Conservation (phyloP, 2,329 filamentous ascomycete species). For the Tolypocladium tropicale region DNA sequence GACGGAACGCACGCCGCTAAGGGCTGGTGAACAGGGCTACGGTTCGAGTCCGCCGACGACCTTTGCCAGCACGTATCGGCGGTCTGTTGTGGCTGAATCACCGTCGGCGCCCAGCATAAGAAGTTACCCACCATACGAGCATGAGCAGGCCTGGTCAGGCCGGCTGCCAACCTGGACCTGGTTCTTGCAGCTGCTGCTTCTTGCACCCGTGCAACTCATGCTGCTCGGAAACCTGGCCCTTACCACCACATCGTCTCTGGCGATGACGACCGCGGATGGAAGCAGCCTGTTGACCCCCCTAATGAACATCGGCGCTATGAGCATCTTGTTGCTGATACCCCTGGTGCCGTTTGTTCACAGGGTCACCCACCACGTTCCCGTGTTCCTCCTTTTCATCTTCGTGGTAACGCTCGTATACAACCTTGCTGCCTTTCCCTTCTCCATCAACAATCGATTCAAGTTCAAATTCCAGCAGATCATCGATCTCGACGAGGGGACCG, state of each 20-base stretch:
- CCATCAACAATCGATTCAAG: constrained; percentile 67
- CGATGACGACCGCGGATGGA: constrained; percentile 80
- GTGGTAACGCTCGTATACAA: constrained; percentile 75
- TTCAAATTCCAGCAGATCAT: constrained; percentile 77
- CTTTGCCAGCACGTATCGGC: constrained; percentile 45
- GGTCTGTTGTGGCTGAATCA: constrained; percentile 26
- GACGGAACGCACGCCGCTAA: constrained; percentile 46
- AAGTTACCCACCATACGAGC: constrained; percentile 39
- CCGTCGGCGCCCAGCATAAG: constrained; percentile 13
- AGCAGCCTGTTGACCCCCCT: constrained; percentile 63
- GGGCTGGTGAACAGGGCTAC: constrained; percentile 22
- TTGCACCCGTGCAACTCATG: constrained; percentile 69
- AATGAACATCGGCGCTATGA: constrained; percentile 55
- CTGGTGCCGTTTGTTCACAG: constrained; percentile 79
- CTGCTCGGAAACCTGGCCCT: constrained; percentile 69
- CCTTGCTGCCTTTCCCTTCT: constrained; percentile 81
- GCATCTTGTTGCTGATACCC: constrained; percentile 64
- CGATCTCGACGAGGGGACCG: constrained; percentile 63
- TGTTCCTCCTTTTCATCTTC: constrained; percentile 65
- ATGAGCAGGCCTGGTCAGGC: constrained; percentile 80
- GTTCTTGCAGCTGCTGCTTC: constrained; percentile 73
- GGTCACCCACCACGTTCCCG: constrained; percentile 70
- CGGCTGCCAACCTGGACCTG: constrained; percentile 75
- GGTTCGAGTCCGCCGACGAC: constrained; percentile 33
- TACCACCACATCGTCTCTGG: constrained; percentile 58